Percentiles rank a stretch among this genome's conserved stretches.
Evolutionary conservation across 176 grass and related monocot genomes (phyloP).

Genomic region (Puccinellia tenuiflora): DNA sequence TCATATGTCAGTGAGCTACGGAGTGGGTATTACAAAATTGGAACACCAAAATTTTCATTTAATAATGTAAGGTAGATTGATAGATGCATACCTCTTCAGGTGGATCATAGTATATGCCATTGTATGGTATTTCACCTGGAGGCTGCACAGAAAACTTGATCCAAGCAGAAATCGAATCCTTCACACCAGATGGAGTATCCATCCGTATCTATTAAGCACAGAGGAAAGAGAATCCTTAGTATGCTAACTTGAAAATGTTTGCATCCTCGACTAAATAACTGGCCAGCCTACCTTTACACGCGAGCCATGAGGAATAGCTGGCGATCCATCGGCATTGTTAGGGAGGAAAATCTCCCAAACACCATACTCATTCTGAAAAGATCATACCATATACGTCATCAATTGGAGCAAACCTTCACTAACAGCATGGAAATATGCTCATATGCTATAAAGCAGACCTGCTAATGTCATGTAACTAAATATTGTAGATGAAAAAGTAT

Average conservation of each 20-base stretch:
- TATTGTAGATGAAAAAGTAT: slow-evolving; percentile 2
- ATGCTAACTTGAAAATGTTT: slow-evolving; percentile 6
- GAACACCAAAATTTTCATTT: slow-evolving; percentile 35
- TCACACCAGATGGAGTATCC: slow-evolving; percentile 88
- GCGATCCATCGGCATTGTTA: slow-evolving; percentile 75
- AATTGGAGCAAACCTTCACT: slow-evolving; percentile 1
- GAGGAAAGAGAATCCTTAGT: neutral
- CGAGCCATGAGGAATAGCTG: slow-evolving; percentile 89
- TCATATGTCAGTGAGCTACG: neutral
- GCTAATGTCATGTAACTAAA: neutral
- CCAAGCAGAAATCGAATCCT: slow-evolving; percentile 99
- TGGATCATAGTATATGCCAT: slow-evolving; percentile 98
- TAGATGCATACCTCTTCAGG: slow-evolving; percentile 76
- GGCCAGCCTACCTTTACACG: slow-evolving; percentile 65
- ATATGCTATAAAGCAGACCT: neutral
- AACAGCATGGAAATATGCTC: neutral
- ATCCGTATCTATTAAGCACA: slow-evolving; percentile 76
- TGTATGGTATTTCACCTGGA: slow-evolving; percentile 78
- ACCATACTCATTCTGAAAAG: slow-evolving; percentile 81
- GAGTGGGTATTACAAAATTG: slow-evolving; percentile 32
- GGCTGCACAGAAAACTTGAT: slow-evolving; percentile 89
- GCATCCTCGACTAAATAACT: neutral
- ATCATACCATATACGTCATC: slow-evolving; percentile 18
- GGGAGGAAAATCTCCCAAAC: slow-evolving; percentile 92
- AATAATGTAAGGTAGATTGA: slow-evolving; percentile 40